These are phyloP conservation scores for Diphasiastrum complanatum DNA, from an alignment of 83 land plant species.

Conservation along the genomic window DNA sequence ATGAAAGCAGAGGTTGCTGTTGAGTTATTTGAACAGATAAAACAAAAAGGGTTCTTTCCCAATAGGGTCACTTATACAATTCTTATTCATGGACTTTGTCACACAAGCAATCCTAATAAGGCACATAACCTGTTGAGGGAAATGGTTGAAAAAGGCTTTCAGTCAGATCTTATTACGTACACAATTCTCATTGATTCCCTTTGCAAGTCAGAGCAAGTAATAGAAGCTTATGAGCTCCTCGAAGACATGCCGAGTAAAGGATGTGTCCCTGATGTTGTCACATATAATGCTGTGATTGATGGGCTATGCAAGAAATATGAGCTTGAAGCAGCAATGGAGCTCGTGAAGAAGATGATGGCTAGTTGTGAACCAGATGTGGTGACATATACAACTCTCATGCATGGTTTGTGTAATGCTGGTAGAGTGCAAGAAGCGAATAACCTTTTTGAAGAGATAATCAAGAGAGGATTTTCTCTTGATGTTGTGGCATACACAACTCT, in stretches of 20 bases:
- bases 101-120: not conserved
- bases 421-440: too few species aligned
- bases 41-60: not conserved
- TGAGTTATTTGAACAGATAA: not conserved
- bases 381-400: too few species aligned
- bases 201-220: not conserved
- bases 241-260: not conserved
- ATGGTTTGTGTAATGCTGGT: too few species aligned
- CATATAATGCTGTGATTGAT: not conserved
- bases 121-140: not conserved
- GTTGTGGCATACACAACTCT: not conserved
- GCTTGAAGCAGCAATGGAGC: not conserved
- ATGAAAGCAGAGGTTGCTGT: not conserved
- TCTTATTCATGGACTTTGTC: not conserved
- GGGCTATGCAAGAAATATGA: not conserved
- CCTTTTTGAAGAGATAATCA: too few species aligned
- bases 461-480: too few species aligned
- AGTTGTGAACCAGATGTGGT: too few species aligned
- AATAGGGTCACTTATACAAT: not conserved
- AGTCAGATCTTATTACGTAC: not conserved
- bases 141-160: not conserved
- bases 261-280: not conserved
- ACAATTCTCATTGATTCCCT: not conserved
- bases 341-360: not conserved
- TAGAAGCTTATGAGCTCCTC: not conserved